These are phyloP conservation scores for Linum usitatissimum DNA, from an alignment of 345 rosid species.

Conservation along the genomic window DNA sequence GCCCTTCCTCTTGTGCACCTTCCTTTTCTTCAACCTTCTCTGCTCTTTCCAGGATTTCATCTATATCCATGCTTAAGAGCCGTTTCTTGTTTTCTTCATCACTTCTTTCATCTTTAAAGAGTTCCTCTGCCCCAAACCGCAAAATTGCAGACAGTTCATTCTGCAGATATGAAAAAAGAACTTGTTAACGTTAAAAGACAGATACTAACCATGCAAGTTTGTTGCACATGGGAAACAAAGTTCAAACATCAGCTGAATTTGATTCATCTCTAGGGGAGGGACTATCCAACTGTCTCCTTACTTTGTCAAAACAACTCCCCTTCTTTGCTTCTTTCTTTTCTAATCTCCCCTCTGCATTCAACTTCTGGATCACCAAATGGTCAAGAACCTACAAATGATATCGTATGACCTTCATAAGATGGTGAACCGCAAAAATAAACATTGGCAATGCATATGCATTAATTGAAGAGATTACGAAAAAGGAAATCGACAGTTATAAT, in stretches of 20 bases:
- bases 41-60: conserved; percentile 95
- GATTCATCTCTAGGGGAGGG: background rate
- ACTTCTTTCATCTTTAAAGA: conserved; percentile 88
- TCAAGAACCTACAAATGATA: conserved; percentile 66
- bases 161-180: conserved; percentile 28
- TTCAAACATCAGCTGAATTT: background rate
- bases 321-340: conserved; percentile 98
- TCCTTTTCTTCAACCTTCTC: conserved; percentile 92
- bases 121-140: conserved; percentile 98
- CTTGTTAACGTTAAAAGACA: background rate
- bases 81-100: conserved; percentile 96
- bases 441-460: background rate
- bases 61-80: conserved; percentile 87
- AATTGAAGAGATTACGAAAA: conserved; percentile 2
- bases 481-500: conserved; percentile 3
- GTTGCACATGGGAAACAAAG: background rate
- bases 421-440: background rate
- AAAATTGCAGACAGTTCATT: conserved; percentile 96
- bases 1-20: conserved; percentile 43
- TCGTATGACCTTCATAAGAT: conserved; percentile 2
- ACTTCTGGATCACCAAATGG: conserved; percentile 95
- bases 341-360: conserved; percentile 98
- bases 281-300: conserved; percentile 18
- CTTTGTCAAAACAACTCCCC: conserved; percentile 85
- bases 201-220: background rate